Conservation (phyloP, 345 rosid species). For the Eucalyptus albens region DNA sequence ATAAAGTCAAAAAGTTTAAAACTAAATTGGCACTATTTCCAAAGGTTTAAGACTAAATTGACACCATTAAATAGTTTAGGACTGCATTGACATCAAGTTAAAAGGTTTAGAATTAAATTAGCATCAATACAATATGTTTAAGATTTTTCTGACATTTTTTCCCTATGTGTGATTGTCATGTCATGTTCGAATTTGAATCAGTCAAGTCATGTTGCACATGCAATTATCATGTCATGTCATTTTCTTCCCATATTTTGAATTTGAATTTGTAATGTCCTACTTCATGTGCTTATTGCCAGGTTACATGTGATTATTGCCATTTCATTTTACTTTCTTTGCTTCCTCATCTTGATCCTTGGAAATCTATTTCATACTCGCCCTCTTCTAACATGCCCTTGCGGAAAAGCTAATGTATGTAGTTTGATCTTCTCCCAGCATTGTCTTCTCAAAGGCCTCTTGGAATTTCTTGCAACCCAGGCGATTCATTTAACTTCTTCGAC, state of each 20-base stretch:
- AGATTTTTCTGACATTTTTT: too few species aligned
- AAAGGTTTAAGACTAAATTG: too few species aligned
- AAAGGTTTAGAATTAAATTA: too few species aligned
- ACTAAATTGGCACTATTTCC: too few species aligned
- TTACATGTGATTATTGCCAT: neutral
- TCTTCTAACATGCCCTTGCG: neutral
- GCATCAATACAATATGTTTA: too few species aligned
- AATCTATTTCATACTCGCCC: neutral
- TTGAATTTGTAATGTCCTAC: neutral
- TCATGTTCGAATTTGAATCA: neutral
- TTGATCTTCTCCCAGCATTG: neutral
- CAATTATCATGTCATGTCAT: neutral
- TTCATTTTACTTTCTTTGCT: neutral
- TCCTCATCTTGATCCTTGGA: neutral
- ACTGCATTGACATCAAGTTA: too few species aligned
- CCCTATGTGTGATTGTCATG: neutral
- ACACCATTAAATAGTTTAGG: too few species aligned
- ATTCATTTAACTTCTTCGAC: neutral
- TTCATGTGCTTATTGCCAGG: neutral
- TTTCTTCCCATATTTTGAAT: neutral
- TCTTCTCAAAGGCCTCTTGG: neutral
- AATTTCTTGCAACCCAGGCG: neutral
- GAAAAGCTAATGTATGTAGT: neutral
- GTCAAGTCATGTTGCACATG: neutral
- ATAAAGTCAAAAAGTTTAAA: too few species aligned